A percentile compares a stretch with the other conserved stretches of the same genome.
phyloP scores from a whole-genome alignment of 164 flowering plant genomes.

The Berberis vulgaris region DNA sequence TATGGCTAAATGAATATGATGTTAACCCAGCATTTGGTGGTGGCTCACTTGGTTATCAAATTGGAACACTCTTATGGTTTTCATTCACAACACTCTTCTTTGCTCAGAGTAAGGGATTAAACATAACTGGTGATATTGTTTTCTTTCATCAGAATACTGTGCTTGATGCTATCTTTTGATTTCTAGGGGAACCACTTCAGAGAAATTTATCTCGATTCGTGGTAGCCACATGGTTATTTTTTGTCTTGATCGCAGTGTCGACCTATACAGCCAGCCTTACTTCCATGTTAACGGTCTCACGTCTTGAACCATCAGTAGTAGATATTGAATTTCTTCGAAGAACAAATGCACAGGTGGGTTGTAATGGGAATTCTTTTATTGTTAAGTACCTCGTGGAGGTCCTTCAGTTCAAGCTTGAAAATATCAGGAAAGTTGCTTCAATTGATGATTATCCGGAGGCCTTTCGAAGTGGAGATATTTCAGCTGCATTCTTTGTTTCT shows the following conservation, averaged over 20 bases:
- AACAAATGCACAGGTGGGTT: constrained; percentile 17
- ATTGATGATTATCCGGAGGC: constrained; percentile 16
- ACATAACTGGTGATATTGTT: background rate
- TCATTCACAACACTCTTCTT: constrained; percentile 10
- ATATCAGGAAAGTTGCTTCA: constrained; percentile 3
- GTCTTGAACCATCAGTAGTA: background rate
- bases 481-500: constrained; percentile 13
- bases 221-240: constrained; percentile 23
- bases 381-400: constrained; percentile 15
- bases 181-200: constrained; percentile 14
- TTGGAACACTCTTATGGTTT: constrained; percentile 10
- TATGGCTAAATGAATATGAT: constrained; percentile 9
- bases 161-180: background rate
- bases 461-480: constrained; percentile 10
- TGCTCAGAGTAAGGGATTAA: background rate
- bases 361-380: constrained; percentile 18
- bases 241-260: constrained; percentile 11
- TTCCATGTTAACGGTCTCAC: constrained; percentile 14
- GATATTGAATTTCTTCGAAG: constrained; percentile 16
- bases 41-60: background rate
- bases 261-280: constrained; percentile 27
- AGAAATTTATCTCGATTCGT: constrained; percentile 16
- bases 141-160: background rate
- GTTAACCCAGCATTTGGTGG: constrained; percentile 1
- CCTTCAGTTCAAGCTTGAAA: constrained; percentile 7